These are phyloP conservation scores for Argentina anserina DNA, from an alignment of 306 rosid genomes.

Conservation along the genomic window DNA sequence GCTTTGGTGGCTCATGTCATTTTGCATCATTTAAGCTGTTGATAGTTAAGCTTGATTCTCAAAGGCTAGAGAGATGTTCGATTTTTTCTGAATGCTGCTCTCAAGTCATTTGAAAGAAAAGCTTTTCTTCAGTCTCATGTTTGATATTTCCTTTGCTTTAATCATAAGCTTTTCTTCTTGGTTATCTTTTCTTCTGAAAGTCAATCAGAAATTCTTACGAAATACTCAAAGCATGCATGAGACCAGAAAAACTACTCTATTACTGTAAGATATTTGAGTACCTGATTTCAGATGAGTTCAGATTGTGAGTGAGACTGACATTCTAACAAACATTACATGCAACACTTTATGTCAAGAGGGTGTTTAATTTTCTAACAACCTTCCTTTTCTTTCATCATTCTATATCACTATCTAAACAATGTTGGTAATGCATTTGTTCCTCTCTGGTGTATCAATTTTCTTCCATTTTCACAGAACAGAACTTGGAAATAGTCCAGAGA, in stretches of 20 bases:
- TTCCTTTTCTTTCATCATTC: neutral
- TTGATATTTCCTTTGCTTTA: neutral
- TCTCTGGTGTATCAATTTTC: neutral
- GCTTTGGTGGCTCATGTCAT: neutral
- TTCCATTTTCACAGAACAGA: neutral
- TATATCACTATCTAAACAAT: neutral
- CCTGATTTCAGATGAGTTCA: neutral
- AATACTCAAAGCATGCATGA: neutral
- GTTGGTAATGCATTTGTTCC: neutral
- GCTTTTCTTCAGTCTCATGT: neutral
- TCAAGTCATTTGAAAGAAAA: neutral
- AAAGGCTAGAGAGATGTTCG: neutral
- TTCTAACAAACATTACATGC: neutral
- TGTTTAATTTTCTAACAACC: neutral
- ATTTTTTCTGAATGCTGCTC: neutral
- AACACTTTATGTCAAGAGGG: neutral
- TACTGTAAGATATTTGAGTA: no score
- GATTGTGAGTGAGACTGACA: neutral
- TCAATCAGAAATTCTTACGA: neutral
- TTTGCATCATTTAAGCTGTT: neutral
- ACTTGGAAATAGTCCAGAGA: neutral
- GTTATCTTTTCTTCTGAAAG: neutral
- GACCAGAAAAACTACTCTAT: no score
- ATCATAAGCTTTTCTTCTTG: neutral
- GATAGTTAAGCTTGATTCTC: neutral